Conservation (phyloP, 345 rosid genomes). For the Salix brachista region DNA sequence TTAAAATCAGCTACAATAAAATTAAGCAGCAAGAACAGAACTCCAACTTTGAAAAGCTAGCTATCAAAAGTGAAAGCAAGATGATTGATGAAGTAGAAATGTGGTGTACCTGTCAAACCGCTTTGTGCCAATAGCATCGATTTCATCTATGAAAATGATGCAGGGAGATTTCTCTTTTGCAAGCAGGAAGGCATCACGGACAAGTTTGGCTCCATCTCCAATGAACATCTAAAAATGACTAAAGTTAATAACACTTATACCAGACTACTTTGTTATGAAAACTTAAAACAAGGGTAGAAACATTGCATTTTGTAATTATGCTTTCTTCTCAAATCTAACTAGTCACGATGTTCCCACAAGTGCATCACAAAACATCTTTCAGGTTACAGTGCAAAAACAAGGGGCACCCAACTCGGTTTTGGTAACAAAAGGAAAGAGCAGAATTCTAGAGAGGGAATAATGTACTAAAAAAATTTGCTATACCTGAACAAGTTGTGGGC, state of each 20-base stretch:
- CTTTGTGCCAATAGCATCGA: constrained; percentile 97
- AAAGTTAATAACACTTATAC: not conserved
- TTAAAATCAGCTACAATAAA: not conserved
- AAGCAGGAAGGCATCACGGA: constrained; percentile 99
- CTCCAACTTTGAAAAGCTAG: not conserved
- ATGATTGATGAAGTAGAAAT: not conserved
- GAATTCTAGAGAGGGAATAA: not conserved
- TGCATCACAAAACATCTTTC: too few relatives aligned
- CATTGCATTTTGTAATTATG: not conserved
- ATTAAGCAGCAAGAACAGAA: not conserved
- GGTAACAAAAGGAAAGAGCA: not conserved
- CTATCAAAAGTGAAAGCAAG: not conserved
- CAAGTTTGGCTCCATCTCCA: constrained; percentile 99
- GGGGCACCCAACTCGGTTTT: not conserved
- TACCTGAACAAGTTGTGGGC: constrained; percentile 99
- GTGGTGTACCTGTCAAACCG: constrained; percentile 80
- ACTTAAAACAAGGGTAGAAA: not conserved
- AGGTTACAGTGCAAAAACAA: too few relatives aligned
- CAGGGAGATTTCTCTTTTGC: constrained; percentile 99
- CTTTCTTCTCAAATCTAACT: not conserved
- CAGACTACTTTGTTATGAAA: not conserved
- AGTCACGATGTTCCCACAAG: too few relatives aligned
- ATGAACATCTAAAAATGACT: constrained; percentile 76
- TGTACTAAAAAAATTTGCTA: not conserved
- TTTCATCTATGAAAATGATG: constrained; percentile 98